Evolutionary conservation across 2,329 filamentous ascomycete species (phyloP).

Genomic region (Dothidotthia symphoricarpi): DNA sequence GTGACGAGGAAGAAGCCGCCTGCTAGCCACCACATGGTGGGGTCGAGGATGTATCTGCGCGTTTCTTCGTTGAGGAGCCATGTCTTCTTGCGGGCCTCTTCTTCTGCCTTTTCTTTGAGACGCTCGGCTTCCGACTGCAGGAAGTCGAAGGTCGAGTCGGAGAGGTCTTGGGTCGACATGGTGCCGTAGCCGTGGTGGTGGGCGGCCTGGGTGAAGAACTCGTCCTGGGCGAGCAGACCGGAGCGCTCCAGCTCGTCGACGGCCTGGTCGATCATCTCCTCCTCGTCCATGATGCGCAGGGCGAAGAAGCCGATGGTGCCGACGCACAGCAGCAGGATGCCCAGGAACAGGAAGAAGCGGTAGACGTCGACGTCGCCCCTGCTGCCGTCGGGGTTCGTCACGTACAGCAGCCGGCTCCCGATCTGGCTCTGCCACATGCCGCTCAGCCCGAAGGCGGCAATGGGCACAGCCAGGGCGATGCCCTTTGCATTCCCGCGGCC

Average conservation of each 20-base stretch:
- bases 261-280: slow-evolving; percentile 83
- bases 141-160: slow-evolving; percentile 49
- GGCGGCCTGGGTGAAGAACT: slow-evolving; percentile 63
- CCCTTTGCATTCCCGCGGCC: slow-evolving; percentile 84
- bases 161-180: slow-evolving; percentile 49
- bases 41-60: slow-evolving; percentile 75
- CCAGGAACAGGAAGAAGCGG: slow-evolving; percentile 83
- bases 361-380: slow-evolving; percentile 69
- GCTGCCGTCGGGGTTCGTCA: slow-evolving; percentile 61
- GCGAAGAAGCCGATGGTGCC: slow-evolving; percentile 73
- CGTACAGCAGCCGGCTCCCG: slow-evolving; percentile 73
- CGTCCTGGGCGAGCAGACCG: slow-evolving; percentile 73
- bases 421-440: slow-evolving; percentile 96
- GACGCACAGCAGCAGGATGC: slow-evolving; percentile 64
- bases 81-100: slow-evolving; percentile 72
- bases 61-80: slow-evolving; percentile 93
- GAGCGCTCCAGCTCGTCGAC: slow-evolving; percentile 89
- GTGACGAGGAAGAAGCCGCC: slow-evolving; percentile 89
- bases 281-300: slow-evolving; percentile 76
- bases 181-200: slow-evolving; percentile 63
- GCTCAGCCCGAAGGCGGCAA: slow-evolving; percentile 88
- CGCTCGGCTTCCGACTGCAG: slow-evolving; percentile 48
- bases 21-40: slow-evolving; percentile 94
- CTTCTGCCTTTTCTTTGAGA: slow-evolving; percentile 48
- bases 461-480: slow-evolving; percentile 83